Conservation (phyloP, 805 yeast genomes). For the Saturnispora galanensis region DNA sequence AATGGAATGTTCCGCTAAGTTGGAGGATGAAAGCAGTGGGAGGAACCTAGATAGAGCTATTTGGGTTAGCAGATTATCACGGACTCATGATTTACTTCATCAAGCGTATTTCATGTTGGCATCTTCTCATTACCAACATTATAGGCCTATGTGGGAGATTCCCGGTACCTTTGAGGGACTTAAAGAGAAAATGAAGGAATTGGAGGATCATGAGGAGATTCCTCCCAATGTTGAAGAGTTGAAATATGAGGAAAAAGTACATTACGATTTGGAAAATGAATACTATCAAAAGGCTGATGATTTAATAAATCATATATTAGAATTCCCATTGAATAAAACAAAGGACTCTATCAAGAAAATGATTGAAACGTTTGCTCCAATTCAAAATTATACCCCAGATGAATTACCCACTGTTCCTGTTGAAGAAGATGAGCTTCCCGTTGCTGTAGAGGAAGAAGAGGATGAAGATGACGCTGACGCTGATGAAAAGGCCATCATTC, state of each 20-base stretch:
- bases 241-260: slow-evolving; percentile 18
- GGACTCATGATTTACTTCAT: slow-evolving; percentile 56
- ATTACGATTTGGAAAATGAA: slow-evolving; percentile 38
- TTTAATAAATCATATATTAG: slow-evolving; percentile 43
- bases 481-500: not conserved
- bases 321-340: slow-evolving; percentile 32
- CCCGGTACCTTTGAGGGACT: slow-evolving; percentile 26
- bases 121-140: slow-evolving; percentile 54
- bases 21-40: not conserved
- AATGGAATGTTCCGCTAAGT: not conserved
- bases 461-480: slow-evolving; percentile 4
- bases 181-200: slow-evolving; percentile 7
- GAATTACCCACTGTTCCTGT: not conserved
- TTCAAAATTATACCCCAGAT: slow-evolving; percentile 6
- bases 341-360: slow-evolving; percentile 21
- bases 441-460: slow-evolving; percentile 1
- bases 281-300: slow-evolving; percentile 54
- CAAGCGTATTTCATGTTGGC: slow-evolving; percentile 72
- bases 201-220: slow-evolving; percentile 13
- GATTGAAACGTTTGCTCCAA: slow-evolving; percentile 13
- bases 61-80: slow-evolving; percentile 28
- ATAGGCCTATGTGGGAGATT: slow-evolving; percentile 27
- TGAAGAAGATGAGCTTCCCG: not conserved
- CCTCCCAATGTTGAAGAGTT: slow-evolving; percentile 19
- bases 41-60: slow-evolving; percentile 6